Base-by-base conservation (phyloP, 2,329 filamentous ascomycete genomes). In the Fusarium incarnatum region DNA sequence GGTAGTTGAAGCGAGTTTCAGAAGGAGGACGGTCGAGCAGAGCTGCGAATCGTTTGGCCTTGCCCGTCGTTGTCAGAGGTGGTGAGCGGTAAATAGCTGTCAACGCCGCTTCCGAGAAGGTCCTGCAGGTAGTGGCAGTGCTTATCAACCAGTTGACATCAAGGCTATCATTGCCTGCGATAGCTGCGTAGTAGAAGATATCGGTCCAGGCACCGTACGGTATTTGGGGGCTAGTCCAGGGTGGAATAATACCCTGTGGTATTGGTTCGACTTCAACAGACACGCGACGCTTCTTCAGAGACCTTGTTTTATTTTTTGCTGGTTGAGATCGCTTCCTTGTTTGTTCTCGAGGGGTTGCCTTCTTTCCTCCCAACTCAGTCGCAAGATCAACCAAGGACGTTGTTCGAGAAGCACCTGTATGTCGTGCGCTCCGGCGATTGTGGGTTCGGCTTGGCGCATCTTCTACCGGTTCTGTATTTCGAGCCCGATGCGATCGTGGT, bases 81-180 rank as follows among this genome's bases (percentile, higher is more conserved):
- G 92, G 92, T 8, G 84, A 88, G 48, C 86, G 84, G 77, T 96
- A 96, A 8, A 97, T 83, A 2, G 88, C 90, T 8, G 89, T 89
- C 53, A 96, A 79, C 3, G 92, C 92, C 8, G 93, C 91, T 73
- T 94, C 92, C 1, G 87, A 81, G 60, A 94, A 93, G 4, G 84
- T 78, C 53, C 84, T 87, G 71, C 91, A 94, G 18, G 89, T 81
- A 3, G 85, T 83, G 37, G 91, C 88, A 46, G 87, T 81, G n/a
- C 84, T 82, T 12, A 91, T 79, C 9, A 97, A 86, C 91, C 91
- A 94, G 72, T 84, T 83, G 15, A 83, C 84, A 73, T 83, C 81
- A 75, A 81, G 72, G 80, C 82, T 74, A n/a, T 81, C 81, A 8
- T 80, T 75, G 2, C 75, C 72, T 32, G 83, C 80, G 52, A 85